Percentiles rank a stretch among this genome's conserved stretches.
phyloP scores from a whole-genome alignment of 192 early-diverging fungal species.

The Mortierella alpina region DNA sequence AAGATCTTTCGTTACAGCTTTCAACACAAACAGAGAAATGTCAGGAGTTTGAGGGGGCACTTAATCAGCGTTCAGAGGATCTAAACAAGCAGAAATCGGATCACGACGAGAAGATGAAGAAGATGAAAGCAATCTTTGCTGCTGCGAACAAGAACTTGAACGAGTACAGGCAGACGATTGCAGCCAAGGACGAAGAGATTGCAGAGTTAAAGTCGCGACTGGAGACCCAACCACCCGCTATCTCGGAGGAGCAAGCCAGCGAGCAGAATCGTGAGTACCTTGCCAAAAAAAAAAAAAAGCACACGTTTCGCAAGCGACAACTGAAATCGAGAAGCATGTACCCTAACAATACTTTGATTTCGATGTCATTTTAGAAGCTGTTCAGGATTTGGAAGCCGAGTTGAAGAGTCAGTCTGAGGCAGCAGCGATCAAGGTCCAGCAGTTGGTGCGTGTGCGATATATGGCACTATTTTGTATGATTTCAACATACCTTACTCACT shows the following conservation, averaged over 20 bases:
- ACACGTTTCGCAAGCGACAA: neutral
- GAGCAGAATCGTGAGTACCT: constrained; percentile 39
- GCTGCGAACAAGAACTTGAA: constrained; percentile 66
- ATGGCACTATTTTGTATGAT: too few species aligned
- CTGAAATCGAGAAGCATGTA: too few species aligned
- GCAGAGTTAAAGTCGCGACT: constrained; percentile 42
- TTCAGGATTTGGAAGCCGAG: constrained; percentile 51
- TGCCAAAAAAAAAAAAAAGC: too few species aligned
- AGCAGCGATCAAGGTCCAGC: constrained; percentile 48
- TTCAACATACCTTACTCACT: neutral
- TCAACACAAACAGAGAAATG: constrained; percentile 8
- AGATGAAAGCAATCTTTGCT: constrained; percentile 70
- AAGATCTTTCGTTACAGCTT: constrained; percentile 10
- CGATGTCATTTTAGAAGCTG: constrained; percentile 28
- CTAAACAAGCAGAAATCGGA: constrained; percentile 54
- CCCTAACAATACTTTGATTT: constrained; percentile 1
- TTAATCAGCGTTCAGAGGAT: constrained; percentile 31
- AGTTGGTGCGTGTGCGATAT: constrained; percentile 45
- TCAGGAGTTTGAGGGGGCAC: constrained; percentile 12
- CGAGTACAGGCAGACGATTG: constrained; percentile 61
- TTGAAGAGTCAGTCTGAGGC: constrained; percentile 46
- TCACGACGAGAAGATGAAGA: constrained; percentile 68
- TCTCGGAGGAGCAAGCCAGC: constrained; percentile 18
- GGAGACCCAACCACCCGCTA: constrained; percentile 34
- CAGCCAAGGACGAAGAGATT: constrained; percentile 59